Evolutionary conservation across 441 rosid species (phyloP), one percentile per base, ranked within the genome.

Genomic region (Gossypium gossypioides): DNA sequence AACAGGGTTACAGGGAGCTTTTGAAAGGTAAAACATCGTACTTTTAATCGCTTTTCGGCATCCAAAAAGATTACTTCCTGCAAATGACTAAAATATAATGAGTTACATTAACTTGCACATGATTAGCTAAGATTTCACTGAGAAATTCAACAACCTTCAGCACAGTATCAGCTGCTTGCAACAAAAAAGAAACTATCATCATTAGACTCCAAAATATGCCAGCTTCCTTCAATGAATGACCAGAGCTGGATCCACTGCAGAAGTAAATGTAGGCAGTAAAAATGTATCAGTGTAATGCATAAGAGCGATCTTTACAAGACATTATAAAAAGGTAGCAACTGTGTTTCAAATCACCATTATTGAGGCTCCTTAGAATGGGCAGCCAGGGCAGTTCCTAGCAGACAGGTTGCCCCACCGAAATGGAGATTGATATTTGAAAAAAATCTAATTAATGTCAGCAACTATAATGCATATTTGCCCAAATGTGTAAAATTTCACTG

Each of bases 111-210:
- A 70, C 61, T 59, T 58, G 27, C 50, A 73, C 74, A 73, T 50
- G 12, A 18, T 42, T 64, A 64, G 29, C 13, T 9, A 34, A 40
- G 10, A 40, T 44, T 57, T 69, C 29, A 68, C 27, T 58, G 16
- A 61, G 73, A 81, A 59, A 65, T 74, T 78, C 52, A 46, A 84
- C 69, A 80, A 92, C 98, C 96, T 93, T 93, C 62, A 89, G 78
- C 44, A 93, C 90, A 32, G 97, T 87, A 79, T 84, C 97, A 65
- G 94, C 97, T 3, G 97, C 98, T 89, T 93, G 98, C 68, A 93
- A 78, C 68, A 93, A 79, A 82, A 93, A 93, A 34, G 98, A 93
- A 76, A 85, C 60, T 62, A 86, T 87, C 97, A 93, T 91, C 81
- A 91, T 74, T 75, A 91, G 84, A 85, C 90, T 93, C 98, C 98